Conservation (phyloP, 768 basidiomycete genomes). For the Suillus clintonianus region DNA sequence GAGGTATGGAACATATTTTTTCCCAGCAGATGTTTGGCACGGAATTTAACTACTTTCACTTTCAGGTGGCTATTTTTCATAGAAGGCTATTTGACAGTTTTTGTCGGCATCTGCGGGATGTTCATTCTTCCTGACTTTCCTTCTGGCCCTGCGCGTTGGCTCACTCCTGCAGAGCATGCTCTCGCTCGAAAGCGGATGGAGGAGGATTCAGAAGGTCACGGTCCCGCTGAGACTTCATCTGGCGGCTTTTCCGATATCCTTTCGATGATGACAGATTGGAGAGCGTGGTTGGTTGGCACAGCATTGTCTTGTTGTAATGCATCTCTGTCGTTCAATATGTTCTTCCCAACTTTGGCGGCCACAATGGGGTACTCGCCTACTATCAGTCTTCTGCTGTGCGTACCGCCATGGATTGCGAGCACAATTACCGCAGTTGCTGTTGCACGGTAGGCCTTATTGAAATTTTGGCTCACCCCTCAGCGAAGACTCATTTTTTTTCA, state of each 20-base stretch:
- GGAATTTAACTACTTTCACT: not conserved
- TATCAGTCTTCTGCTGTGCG: slow-evolving; percentile 67
- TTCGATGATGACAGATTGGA: slow-evolving; percentile 68
- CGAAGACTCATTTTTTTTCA: slow-evolving; percentile 3
- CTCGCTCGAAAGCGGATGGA: slow-evolving; percentile 58
- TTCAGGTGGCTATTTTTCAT: slow-evolving; percentile 68
- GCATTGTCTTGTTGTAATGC: slow-evolving; percentile 53
- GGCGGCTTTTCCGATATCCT: slow-evolving; percentile 45
- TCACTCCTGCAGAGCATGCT: slow-evolving; percentile 51
- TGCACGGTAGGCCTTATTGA: not conserved
- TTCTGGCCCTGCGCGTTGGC: slow-evolving; percentile 52
- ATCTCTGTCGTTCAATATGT: slow-evolving; percentile 70
- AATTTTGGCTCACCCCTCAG: not conserved
- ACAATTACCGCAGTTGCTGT: slow-evolving; percentile 32
- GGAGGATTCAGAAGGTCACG: slow-evolving; percentile 56
- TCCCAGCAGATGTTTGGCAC: not conserved
- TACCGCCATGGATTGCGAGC: slow-evolving; percentile 55
- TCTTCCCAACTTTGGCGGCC: slow-evolving; percentile 70
- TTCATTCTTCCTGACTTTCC: slow-evolving; percentile 76
- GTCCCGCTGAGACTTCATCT: slow-evolving; percentile 41
- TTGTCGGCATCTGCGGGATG: slow-evolving; percentile 48
- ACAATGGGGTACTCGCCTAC: slow-evolving; percentile 67
- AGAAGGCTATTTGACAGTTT: slow-evolving; percentile 58
- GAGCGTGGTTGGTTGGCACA: slow-evolving; percentile 77
- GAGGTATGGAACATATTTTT: slow-evolving; percentile 44